These are phyloP conservation scores for Prunella vulgaris DNA, from an alignment of 257 asterid genomes.

Conservation along the genomic window DNA sequence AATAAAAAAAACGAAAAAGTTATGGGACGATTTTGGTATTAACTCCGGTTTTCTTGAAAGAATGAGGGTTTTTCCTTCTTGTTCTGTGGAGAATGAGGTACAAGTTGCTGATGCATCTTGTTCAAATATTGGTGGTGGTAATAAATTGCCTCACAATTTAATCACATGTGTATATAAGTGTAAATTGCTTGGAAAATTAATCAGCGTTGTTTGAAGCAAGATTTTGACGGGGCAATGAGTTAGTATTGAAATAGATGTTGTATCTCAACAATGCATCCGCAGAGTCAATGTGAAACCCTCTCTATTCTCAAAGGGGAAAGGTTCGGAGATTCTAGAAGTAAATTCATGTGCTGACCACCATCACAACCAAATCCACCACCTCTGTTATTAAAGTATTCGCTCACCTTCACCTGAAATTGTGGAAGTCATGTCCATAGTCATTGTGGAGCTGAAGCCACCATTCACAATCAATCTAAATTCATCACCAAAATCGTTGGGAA, in stretches of 20 bases:
- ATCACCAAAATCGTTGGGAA: too few species aligned
- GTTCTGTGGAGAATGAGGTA: constrained; percentile 91
- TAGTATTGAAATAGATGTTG: constrained; percentile 71
- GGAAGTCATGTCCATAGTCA: too few species aligned
- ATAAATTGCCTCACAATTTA: constrained; percentile 63
- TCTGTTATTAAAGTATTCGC: too few species aligned
- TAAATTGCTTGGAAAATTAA: constrained; percentile 60
- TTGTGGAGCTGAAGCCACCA: too few species aligned
- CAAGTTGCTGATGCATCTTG: constrained; percentile 95
- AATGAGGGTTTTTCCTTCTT: constrained; percentile 97
- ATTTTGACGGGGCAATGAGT: constrained; percentile 88
- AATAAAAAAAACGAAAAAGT: too few species aligned
- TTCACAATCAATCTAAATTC: too few species aligned
- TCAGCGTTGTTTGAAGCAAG: constrained; percentile 72
- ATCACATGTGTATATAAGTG: constrained; percentile 64
- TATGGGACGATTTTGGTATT: too few species aligned
- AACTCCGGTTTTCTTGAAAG: constrained; percentile 22
- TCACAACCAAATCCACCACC: too few species aligned
- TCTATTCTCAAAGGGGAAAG: constrained; percentile 77
- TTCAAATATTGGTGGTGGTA: constrained; percentile 41
- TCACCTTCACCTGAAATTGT: too few species aligned
- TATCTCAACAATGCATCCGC: constrained; percentile 67
- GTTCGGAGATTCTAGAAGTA: constrained; percentile 55
- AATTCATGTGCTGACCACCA: too few species aligned
- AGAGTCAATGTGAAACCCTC: constrained; percentile 87